Base-by-base conservation (phyloP, 208 protist genomes). In the Acanthamoeba triangularis region DNA sequence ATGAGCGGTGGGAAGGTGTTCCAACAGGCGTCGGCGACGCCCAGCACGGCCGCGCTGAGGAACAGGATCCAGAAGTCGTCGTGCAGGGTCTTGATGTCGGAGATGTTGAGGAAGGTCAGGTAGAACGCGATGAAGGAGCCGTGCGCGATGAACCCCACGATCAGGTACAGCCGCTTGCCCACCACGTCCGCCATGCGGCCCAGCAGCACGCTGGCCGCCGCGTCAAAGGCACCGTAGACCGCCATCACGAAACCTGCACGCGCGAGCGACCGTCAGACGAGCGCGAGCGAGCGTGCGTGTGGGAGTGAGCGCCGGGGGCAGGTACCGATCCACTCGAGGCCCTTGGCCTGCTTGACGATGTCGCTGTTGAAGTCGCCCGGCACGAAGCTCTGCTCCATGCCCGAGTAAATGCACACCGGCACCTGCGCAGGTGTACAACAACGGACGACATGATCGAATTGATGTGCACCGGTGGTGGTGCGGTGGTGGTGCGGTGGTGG, bases 281-380 rank as follows among this genome's bases (percentile, higher is more conserved):
- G 54, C 8, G n/a, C 54, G 23, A 18, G 54, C 18, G 56, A 8
- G 25, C 28, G 56, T 37, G 61, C 4, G 61, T 67, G 61, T 35
- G 25, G 11, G 28, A 44, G 44, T 5, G 28, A 33, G 30, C 13
- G 11, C 13, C 23, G 37, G 11, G 65, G 37, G 74, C 6, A 7
- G 23, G 44, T 33, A 84, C 74, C 74, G 44, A 90, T 90, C 84
- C 84, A 90, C 56, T 90, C 84, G 16, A 69, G 30, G 14, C 84
- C 84, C 56, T 67, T 90, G 84, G 84, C 47, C 56, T 90, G 54
- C 52, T 90, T 90, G n/a, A 90, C 84, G 25, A 90, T 69, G 52
- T 90, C 84, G n/a, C 52, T n/a, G 35, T 59, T 90, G 56, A 90
- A 90, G 84, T 90, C 84, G 13, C 84, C 84, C 47, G 56, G 56